Evolutionary conservation across 1,284 basidiomycete genomes (phyloP), one percentile per base, ranked within the genome.

Genomic region (Pseudozyma flocculosa): DNA sequence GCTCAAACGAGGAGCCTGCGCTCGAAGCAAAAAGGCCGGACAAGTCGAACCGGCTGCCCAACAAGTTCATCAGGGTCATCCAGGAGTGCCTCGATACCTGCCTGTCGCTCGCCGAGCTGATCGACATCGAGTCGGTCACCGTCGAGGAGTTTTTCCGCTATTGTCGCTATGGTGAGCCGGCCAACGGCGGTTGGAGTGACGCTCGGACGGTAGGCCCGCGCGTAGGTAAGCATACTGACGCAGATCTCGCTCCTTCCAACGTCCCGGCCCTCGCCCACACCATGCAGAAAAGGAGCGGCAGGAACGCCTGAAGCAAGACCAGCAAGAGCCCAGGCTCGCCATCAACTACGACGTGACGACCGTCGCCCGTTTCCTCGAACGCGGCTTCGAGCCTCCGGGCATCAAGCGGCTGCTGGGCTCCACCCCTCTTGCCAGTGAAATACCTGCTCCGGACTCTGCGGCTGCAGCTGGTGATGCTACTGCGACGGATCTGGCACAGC

Each of bases 271-370:
- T 29, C 11, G 26, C 7, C 5, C 11, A 11, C 26, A 11, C 11
- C 11, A 5, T 34, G 9, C 51, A 7, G 65, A 68, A 40, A 50
- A 61, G 38, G 61, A 68, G 23, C 53, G 65, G 17, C 65, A 68
- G 42, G 65, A 68, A 38, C 45, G 54, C 21, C 60, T 68, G 40
- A 63, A 63, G 49, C 56, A 54, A 29, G 61, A 68, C 44, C 61
- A 63, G 45, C 57, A 63, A 41, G 65, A 68, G 17, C 65, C 65
- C 1, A 54, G 57, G 15, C 22, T 68, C 44, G 50, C 61, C 4
- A 45, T 63, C 17, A 60, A 50, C 9, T 60, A 63, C 41, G 65
- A 68, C 36, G 57, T 63, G 1, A 46, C 54, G 17, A 48, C 43
- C 24, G 61, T 68, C 10, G 54, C 65, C 9, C 37, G 17, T 1